Base-by-base conservation (phyloP, 129 eudicot genomes). In the Sambucus nigra region DNA sequence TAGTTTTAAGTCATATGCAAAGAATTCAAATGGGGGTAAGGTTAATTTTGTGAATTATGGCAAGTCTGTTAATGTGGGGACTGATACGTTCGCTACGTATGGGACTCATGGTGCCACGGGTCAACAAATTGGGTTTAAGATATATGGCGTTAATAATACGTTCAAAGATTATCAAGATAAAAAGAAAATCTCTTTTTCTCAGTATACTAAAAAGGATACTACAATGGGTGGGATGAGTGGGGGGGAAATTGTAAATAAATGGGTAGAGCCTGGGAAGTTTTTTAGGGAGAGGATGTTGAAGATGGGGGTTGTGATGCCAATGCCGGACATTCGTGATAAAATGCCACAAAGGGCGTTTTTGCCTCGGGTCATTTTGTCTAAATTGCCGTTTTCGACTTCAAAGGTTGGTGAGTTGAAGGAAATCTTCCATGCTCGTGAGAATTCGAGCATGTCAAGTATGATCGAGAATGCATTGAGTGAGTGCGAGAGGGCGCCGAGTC, bases 261-360 rank as follows among this genome's bases (percentile, higher is more conserved):
- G 84, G 80, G 72, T 64, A 2, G 84, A 78, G 64, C 74, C 80
- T 0, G 85, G 80, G 5, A 78, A 73, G 17, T 79, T 74, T 27
- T 79, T 79, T 35, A 51, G 86, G 59, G 81, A 79, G 51, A 17
- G 63, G 32, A 79, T 65, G 81, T 27, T 79, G 72, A 74, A 59
- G 40, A 21, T 4, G 3, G 81, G 81, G 5, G 61, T 47, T n/a
- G 65, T 70, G 20, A 74, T 69, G 86, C 72, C 65, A 11, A 74
- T 79, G 86, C 81, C 81, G 1, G 86, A 79, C 51, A 74, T 79
- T 2, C 47, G 59, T 19, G 86, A 79, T 18, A 74, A 67, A 44
- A 79, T 73, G 81, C 86, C 86, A 0, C 45, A 58, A 41, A 70
- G 86, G 78, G 70, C 86, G 50, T 79, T 79, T 70, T 49, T 79